Percentiles rank a stretch among this genome's conserved stretches.
Conservation (phyloP, 2,329 filamentous ascomycete genomes). For the Cercospora beticola region DNA sequence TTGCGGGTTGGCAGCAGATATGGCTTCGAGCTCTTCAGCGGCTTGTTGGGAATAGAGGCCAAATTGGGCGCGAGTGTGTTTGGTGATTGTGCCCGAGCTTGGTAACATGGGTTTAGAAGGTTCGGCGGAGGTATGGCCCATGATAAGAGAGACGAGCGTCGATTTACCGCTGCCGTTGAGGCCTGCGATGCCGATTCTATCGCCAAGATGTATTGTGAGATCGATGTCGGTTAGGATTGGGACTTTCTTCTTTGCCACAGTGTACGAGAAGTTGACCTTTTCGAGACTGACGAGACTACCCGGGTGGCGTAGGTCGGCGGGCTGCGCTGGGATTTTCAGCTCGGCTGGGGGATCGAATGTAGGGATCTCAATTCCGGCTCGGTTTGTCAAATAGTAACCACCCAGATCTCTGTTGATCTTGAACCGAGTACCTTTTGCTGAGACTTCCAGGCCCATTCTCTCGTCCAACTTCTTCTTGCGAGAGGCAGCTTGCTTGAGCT, state of each 20-base stretch:
- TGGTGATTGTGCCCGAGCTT: constrained; percentile 60
- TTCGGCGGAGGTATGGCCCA: constrained; percentile 46
- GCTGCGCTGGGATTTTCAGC: constrained; percentile 55
- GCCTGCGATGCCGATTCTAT: constrained; percentile 72
- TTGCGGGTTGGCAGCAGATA: constrained; percentile 52
- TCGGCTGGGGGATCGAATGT: constrained; percentile 57
- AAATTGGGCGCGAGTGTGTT: constrained; percentile 67
- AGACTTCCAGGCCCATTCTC: constrained; percentile 73
- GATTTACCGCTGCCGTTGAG: constrained; percentile 82
- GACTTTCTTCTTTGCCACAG: constrained; percentile 40
- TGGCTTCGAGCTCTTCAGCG: constrained; percentile 64
- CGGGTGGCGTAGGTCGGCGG: constrained; percentile 49
- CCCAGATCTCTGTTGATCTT: constrained; percentile 73
- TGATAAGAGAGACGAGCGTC: constrained; percentile 70
- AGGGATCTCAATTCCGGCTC: constrained; percentile 71
- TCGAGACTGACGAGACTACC: constrained; percentile 71
- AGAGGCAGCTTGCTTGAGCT: constrained; percentile 79
- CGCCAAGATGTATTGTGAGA: constrained; percentile 69
- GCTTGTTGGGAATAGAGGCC: constrained; percentile 81
- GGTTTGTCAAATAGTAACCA: constrained; percentile 55
- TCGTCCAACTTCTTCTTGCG: constrained; percentile 83
- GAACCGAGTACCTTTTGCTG: constrained; percentile 69
- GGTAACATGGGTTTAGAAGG: constrained; percentile 46
- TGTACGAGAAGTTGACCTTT: constrained; percentile 65
- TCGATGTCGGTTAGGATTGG: constrained; percentile 62